These are phyloP conservation scores for Termitomyces sp. DNA, from an alignment of 768 basidiomycete genomes.

Conservation along the genomic window DNA sequence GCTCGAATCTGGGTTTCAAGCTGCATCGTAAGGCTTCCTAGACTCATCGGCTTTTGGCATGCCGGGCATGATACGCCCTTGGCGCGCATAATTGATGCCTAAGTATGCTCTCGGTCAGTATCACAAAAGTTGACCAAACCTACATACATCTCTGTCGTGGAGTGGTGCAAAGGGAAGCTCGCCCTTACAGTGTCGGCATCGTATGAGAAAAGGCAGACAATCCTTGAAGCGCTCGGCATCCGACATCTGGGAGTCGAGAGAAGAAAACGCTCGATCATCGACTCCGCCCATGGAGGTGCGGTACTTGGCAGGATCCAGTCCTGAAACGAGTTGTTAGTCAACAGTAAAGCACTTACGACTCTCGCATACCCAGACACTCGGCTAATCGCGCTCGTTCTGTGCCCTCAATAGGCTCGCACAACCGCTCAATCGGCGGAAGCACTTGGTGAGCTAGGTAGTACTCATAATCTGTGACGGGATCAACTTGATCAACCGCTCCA, in stretches of 20 bases:
- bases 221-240: slow-evolving; percentile 87
- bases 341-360: background rate
- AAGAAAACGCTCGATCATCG: slow-evolving; percentile 66
- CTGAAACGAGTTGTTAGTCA: slow-evolving; percentile 23
- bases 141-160: slow-evolving; percentile 51
- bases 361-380: slow-evolving; percentile 78
- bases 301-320: slow-evolving; percentile 58
- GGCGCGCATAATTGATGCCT: slow-evolving; percentile 65
- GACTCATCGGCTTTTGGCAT: slow-evolving; percentile 49
- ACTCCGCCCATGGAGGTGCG: slow-evolving; percentile 33
- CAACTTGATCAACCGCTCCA: background rate
- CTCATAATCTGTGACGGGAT: slow-evolving; percentile 64
- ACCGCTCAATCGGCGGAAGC: slow-evolving; percentile 87
- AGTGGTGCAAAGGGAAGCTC: slow-evolving; percentile 54
- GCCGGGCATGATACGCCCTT: slow-evolving; percentile 67
- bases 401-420: slow-evolving; percentile 96
- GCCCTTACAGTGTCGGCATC: slow-evolving; percentile 71
- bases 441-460: slow-evolving; percentile 90
- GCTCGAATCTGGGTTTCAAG: slow-evolving; percentile 82
- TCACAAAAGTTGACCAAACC: background rate
- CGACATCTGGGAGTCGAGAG: slow-evolving; percentile 85
- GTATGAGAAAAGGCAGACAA: slow-evolving; percentile 61
- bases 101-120: slow-evolving; percentile 3
- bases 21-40: slow-evolving; percentile 71
- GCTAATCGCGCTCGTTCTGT: slow-evolving; percentile 90